Base-by-base conservation (phyloP, 495 filamentous ascomycete genomes). In the Lindgomyces ingoldianus region DNA sequence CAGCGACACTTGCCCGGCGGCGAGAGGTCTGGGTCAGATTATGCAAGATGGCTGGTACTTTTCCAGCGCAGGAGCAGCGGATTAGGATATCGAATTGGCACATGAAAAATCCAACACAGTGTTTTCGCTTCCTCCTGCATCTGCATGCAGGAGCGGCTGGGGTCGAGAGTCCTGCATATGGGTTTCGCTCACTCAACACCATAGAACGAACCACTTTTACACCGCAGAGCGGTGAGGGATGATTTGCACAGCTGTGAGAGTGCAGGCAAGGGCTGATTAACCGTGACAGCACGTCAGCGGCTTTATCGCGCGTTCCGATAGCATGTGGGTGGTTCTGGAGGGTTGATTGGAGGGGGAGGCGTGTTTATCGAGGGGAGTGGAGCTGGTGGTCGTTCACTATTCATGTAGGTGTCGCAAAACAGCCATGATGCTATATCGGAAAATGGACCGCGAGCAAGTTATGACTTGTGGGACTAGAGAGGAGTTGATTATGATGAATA, bases 241-340 rank as follows among this genome's bases (percentile, higher is more conserved):
- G n/a, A n/a, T n/a, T n/a, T n/a, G n/a, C n/a, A n/a, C n/a, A n/a
- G n/a, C n/a, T n/a, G n/a, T n/a, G n/a, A n/a, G n/a, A n/a, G n/a
- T n/a, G n/a, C n/a, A n/a, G n/a, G n/a, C n/a, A n/a, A n/a, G n/a
- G n/a, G n/a, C n/a, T n/a, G n/a, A n/a, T n/a, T n/a, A n/a, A n/a
- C n/a, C n/a, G n/a, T n/a, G n/a, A n/a, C n/a, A n/a, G 63, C 48
- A 60, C 63, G 57, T 66, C 62, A 70, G 67, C 67, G 46, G 49
- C 62, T 57, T 65, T 65, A 62, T 65, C 67, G 62, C 27, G 51
- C 57, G 18, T 56, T 56, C 57, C 63, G 67, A 70, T 36, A 29
- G 49, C 67, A 70, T 57, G 63, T 22, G 62, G 50, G 41, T 12
- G 8, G 19, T 18, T 2, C 16, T 6, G 4, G 18, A 1, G 21